Evolutionary conservation across 78 protist species (phyloP).

Genomic region (Polysphondylium violaceum): DNA sequence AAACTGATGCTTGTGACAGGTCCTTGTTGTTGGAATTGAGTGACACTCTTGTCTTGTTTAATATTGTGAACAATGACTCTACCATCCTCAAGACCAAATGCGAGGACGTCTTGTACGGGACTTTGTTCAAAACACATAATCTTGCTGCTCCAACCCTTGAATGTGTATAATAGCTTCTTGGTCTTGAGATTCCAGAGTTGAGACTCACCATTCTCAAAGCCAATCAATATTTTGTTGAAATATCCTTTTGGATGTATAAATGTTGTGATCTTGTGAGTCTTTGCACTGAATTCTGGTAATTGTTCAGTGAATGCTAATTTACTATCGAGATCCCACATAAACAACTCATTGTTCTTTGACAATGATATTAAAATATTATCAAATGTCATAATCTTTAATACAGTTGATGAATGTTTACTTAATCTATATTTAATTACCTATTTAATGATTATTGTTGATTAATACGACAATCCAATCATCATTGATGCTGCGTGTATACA

Average conservation of each 20-base stretch:
- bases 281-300: not conserved
- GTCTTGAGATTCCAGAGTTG: constrained; percentile 82
- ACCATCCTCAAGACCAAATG: constrained; percentile 86
- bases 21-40: constrained; percentile 60
- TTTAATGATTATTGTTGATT: not conserved
- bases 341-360: constrained; percentile 52
- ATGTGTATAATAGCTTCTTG: constrained; percentile 55
- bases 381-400: constrained; percentile 13
- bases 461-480: not conserved
- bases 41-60: constrained; percentile 45
- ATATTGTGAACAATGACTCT: constrained; percentile 67
- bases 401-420: constrained; percentile 49
- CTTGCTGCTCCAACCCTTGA: not conserved
- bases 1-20: constrained; percentile 77
- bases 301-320: not conserved
- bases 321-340: constrained; percentile 50
- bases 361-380: constrained; percentile 59
- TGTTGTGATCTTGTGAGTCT: constrained; percentile 24
- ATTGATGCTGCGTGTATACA: not conserved
- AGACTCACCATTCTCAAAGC: constrained; percentile 46
- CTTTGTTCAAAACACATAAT: constrained; percentile 76
- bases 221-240: constrained; percentile 88
- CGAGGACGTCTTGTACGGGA: constrained; percentile 88
- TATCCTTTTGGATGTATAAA: constrained; percentile 84
- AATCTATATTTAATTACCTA: constrained; percentile 28